phyloP scores from a whole-genome alignment of 2,329 filamentous ascomycete genomes.

The Apiospora hydei region DNA sequence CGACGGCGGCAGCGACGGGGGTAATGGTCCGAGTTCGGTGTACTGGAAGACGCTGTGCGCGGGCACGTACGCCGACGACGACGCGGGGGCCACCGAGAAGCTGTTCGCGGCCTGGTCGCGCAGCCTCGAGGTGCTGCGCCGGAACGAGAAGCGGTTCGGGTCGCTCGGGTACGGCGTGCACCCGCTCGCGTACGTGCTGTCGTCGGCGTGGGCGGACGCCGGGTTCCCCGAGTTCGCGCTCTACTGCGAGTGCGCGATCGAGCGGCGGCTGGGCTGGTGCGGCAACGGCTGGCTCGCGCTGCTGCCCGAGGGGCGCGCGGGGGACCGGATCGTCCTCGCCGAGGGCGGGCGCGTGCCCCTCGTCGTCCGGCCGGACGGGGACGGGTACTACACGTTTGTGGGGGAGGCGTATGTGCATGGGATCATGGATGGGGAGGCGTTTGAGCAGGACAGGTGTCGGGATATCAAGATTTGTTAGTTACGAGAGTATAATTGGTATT shows the following conservation, averaged over 20 bases:
- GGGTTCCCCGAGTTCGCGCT: slow-evolving; percentile 12
- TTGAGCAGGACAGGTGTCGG: not conserved
- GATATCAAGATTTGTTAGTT: slow-evolving; percentile 4
- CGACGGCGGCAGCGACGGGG: not conserved
- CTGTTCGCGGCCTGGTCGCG: not conserved
- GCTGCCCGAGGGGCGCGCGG: slow-evolving; percentile 15
- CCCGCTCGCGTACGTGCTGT: not conserved
- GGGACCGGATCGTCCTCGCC: slow-evolving; percentile 22
- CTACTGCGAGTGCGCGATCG: slow-evolving; percentile 22
- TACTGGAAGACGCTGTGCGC: slow-evolving; percentile 25
- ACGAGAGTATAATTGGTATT: too few relatives aligned
- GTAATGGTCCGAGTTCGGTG: not conserved
- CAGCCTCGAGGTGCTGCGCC: slow-evolving; percentile 17
- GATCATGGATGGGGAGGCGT: slow-evolving; percentile 25
- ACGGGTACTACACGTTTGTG: slow-evolving; percentile 21
- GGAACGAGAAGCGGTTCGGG: slow-evolving; percentile 3
- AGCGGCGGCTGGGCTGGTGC: slow-evolving; percentile 23
- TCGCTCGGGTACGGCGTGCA: not conserved
- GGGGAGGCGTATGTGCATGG: slow-evolving; percentile 26
- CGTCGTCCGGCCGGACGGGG: slow-evolving; percentile 10
- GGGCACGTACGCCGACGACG: not conserved
- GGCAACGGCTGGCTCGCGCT: slow-evolving; percentile 23
- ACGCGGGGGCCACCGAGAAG: not conserved
- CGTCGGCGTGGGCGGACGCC: not conserved
- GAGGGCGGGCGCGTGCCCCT: slow-evolving; percentile 22